phyloP scores from a whole-genome alignment of 768 basidiomycete species.

The Leccinum uliginosum region DNA sequence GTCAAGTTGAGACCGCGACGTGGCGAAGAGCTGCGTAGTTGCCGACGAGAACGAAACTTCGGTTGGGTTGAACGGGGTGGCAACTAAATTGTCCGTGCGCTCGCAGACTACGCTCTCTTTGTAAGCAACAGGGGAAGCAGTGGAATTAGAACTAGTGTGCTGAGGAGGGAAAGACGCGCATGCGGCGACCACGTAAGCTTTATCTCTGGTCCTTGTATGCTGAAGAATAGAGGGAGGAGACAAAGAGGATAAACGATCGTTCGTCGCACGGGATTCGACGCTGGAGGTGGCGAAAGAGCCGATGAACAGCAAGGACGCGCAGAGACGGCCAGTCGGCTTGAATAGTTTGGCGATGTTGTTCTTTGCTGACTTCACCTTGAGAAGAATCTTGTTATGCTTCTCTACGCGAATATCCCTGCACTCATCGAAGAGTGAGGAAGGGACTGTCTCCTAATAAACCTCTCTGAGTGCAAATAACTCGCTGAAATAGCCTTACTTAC shows the following conservation, averaged over 20 bases:
- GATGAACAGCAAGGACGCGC: not conserved
- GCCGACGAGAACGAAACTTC: not conserved
- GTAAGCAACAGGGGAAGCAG: not conserved
- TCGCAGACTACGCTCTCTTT: not conserved
- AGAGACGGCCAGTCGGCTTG: constrained; percentile 1
- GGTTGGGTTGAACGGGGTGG: not conserved
- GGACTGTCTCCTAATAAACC: not conserved
- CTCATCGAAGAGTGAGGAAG: not conserved
- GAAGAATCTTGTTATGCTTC: constrained; percentile 9
- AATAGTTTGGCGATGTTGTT: constrained; percentile 15
- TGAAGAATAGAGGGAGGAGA: not conserved
- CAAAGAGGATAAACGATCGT: not conserved
- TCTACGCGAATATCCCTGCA: not conserved
- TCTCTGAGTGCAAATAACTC: not conserved
- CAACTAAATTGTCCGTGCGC: not conserved
- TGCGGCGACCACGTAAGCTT: not conserved
- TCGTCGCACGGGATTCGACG: not conserved
- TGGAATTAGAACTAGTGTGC: not conserved
- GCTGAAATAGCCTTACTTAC: not conserved
- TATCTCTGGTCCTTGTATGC: not conserved
- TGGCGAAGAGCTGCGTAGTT: not conserved
- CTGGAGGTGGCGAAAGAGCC: not conserved
- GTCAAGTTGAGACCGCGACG: not conserved
- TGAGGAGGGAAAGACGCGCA: not conserved
- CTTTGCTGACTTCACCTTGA: constrained; percentile 12